Base-by-base conservation (phyloP, 2,329 filamentous ascomycete species). In the Calonectria pteridis region DNA sequence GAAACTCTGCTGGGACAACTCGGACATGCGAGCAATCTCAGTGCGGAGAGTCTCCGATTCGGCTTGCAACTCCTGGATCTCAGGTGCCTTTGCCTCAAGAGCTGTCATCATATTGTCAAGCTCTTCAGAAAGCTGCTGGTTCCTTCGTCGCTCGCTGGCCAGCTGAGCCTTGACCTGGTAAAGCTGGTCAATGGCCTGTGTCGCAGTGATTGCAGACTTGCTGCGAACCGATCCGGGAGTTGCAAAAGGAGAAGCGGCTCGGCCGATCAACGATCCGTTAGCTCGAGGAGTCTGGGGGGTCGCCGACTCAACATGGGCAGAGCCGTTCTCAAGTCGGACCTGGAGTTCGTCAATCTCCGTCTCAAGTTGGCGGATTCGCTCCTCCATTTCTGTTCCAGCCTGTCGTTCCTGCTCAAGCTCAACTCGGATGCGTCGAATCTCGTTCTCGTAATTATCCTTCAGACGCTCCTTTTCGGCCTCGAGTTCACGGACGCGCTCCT, bases 31-130 rank as follows among this genome's bases (percentile, higher is more conserved):
- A 40, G 94, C 89, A 46, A 97, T 93, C 77, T 98, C 95, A 72
- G 90, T 90, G 72, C 96, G 92, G 2, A 98, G 89, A 37, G 94
- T 92, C 67, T 95, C 93, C 75, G 96, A 93, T 79, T 98, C 96
- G 18, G 91, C 90, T 62, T 94, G 93, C 23, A 98, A 87, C 78
- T 98, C 96, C 75, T 98, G 93, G 35, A 98, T 91, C 81, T 98
- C 95, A 0, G 97, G 97, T 31, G 93, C 93, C 83, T 94, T 96
- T 29, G 93, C 93, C 83, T 99, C 96, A 46, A 98, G 86, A 72
- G 96, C 93, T 46, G 92, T 90, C 72, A 98, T 91, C 87, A 98
- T 94, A 73, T 97, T 94, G 76, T 98, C 95, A 55, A 98, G 87
- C 55, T 96, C 92, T 46, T 92, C 90, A 23, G 91, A 90, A 14